Percentiles rank a stretch among this genome's conserved stretches.
Evolutionary conservation across 495 filamentous ascomycete species (phyloP).

Genomic region (Filosporella fistucella): DNA sequence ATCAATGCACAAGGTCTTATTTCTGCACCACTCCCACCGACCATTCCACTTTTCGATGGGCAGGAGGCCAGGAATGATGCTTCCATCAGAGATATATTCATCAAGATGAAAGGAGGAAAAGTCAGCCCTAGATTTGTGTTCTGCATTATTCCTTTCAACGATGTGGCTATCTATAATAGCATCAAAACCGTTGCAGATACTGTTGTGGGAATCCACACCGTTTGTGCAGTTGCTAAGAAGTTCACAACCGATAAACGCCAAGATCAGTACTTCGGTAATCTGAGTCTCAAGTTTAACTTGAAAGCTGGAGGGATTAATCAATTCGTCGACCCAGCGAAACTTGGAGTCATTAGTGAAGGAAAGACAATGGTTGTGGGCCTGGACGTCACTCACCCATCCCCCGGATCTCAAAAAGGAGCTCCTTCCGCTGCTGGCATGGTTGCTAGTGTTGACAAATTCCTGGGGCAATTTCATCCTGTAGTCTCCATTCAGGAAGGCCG

Average conservation of each 20-base stretch:
- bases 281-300: conserved; percentile 79
- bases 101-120: conserved; percentile 16
- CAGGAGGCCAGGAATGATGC: conserved; percentile 15
- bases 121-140: conserved; percentile 52
- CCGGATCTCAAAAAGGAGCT: conserved; percentile 49
- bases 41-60: conserved; percentile 6
- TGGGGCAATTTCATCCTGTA: conserved; percentile 66
- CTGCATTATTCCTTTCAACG: conserved; percentile 51
- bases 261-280: conserved; percentile 63
- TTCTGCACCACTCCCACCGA: not conserved
- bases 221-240: conserved; percentile 54
- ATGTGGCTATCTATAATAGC: conserved; percentile 53
- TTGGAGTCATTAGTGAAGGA: conserved; percentile 54
- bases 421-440: conserved; percentile 78
- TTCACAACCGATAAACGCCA: conserved; percentile 36
- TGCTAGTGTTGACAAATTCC: conserved; percentile 56
- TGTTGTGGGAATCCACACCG: conserved; percentile 56
- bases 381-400: conserved; percentile 87
- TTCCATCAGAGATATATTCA: conserved; percentile 14
- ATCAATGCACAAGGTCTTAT: conserved; percentile 33
- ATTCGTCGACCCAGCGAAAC: conserved; percentile 38
- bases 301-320: conserved; percentile 84
- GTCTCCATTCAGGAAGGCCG: conserved; percentile 51
- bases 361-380: conserved; percentile 83
- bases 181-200: conserved; percentile 68